Conservation (phyloP, 352 stramenopile species). For the Elongisporangium senticosum region DNA sequence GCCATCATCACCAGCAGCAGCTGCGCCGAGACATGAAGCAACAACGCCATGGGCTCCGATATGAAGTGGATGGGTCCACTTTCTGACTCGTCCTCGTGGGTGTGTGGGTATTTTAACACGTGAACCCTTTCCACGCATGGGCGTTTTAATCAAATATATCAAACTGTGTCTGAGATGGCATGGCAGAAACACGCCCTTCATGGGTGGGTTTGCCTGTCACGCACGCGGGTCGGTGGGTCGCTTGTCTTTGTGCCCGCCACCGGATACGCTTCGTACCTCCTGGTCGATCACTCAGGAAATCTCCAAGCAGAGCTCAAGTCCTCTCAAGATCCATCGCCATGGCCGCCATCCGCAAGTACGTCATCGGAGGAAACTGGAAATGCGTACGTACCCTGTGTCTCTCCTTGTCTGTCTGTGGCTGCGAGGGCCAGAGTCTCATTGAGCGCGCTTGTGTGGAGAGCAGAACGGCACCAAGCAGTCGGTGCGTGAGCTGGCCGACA, state of each 20-base stretch:
- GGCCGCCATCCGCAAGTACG: conserved; percentile 46
- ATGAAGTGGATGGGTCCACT: conserved; percentile 5
- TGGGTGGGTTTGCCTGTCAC: not conserved
- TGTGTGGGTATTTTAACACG: not conserved
- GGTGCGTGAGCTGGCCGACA: conserved; percentile 79
- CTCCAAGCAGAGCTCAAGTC: not conserved
- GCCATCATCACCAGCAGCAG: conserved; percentile 9
- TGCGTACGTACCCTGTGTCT: conserved; percentile 62
- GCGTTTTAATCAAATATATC: not conserved
- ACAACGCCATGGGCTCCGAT: conserved; percentile 5
- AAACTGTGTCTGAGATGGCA: not conserved
- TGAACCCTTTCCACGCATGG: not conserved
- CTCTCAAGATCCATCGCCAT: not conserved
- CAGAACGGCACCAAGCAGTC: conserved; percentile 77
- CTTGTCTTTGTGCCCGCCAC: not conserved
- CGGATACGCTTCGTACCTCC: not conserved
- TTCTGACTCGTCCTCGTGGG: not conserved
- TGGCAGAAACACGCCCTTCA: not conserved
- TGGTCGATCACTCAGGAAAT: not conserved
- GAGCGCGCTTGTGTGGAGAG: not conserved
- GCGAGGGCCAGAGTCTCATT: not conserved
- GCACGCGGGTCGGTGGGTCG: not conserved
- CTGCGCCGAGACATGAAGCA: not conserved
- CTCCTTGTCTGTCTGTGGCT: not conserved
- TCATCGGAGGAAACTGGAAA: conserved; percentile 96